Percentiles rank a stretch among this genome's conserved stretches.
These are phyloP conservation scores for Verticillium zaregamsianum DNA, from an alignment of 2,329 filamentous ascomycete genomes.

Conservation along the genomic window DNA sequence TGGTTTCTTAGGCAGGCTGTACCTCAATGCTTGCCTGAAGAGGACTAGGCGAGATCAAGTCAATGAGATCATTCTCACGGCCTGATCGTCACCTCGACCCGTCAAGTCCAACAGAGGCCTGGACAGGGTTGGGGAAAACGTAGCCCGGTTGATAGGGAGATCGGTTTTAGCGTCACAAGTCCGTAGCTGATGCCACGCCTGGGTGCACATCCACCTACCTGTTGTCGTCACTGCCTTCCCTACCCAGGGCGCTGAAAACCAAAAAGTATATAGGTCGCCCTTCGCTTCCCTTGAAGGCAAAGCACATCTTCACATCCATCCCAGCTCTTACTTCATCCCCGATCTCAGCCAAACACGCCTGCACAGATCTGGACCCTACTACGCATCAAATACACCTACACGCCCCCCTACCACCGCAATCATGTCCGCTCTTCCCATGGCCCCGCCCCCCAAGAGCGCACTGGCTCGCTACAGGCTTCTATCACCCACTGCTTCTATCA, in stretches of 20 bases:
- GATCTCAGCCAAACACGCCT: not conserved
- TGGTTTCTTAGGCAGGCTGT: too few species aligned
- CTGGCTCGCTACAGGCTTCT: slow-evolving; percentile 63
- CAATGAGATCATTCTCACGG: not conserved
- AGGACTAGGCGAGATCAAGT: not conserved
- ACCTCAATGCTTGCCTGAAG: not conserved
- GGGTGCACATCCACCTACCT: not conserved
- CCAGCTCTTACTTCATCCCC: not conserved
- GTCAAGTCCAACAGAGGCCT: not conserved
- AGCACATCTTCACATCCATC: not conserved
- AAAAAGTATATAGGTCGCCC: not conserved
- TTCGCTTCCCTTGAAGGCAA: not conserved
- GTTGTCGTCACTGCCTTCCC: not conserved
- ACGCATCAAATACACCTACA: not conserved
- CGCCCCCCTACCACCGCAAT: not conserved
- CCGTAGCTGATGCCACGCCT: not conserved
- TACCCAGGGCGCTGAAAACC: not conserved
- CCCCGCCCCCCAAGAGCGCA: slow-evolving; percentile 52
- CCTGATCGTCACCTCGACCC: not conserved
- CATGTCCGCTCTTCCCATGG: slow-evolving; percentile 19
- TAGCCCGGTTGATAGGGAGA: not conserved
- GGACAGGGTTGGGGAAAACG: not conserved
- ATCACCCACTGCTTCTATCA: slow-evolving; percentile 59
- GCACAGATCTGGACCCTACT: not conserved
- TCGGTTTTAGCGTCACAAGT: not conserved